Percentiles rank a stretch among this genome's conserved stretches.
Evolutionary conservation across 140 eudicot species (phyloP).

Genomic region (Cichorium intybus): DNA sequence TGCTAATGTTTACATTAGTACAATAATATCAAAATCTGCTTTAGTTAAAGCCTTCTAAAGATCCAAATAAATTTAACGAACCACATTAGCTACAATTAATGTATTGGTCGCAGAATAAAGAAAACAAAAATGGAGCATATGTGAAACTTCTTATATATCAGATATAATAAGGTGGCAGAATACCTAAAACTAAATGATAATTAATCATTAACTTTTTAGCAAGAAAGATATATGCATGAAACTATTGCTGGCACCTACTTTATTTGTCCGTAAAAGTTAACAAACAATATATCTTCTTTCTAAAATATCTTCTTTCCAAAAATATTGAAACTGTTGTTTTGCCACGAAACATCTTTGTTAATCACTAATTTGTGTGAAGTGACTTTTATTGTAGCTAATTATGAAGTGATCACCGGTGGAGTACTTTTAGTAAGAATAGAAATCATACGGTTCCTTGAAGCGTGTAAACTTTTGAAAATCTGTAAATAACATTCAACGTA

Average conservation of each 20-base stretch:
- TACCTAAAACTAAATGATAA: too few relatives aligned
- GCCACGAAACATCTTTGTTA: not conserved
- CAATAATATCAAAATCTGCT: too few relatives aligned
- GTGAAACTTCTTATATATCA: too few relatives aligned
- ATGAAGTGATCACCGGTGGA: too few relatives aligned
- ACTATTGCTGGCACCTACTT: not conserved
- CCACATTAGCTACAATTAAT: too few relatives aligned
- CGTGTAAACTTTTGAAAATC: constrained; percentile 11
- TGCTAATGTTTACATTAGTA: too few relatives aligned
- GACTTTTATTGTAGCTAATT: not conserved
- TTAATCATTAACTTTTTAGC: too few relatives aligned
- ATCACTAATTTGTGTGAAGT: not conserved
- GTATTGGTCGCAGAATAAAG: too few relatives aligned
- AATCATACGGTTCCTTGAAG: constrained; percentile 9
- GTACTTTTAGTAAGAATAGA: not conserved
- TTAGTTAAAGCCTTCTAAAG: too few relatives aligned
- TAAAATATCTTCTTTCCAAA: not conserved
- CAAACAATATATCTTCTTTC: not conserved
- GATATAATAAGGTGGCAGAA: too few relatives aligned
- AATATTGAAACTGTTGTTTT: not conserved
- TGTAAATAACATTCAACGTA: constrained; percentile 2
- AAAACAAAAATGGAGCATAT: too few relatives aligned
- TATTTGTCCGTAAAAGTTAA: not conserved
- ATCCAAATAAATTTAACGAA: too few relatives aligned
- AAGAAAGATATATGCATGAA: not conserved